Evolutionary conservation across 2,329 filamentous ascomycete genomes (phyloP).

Genomic region (Curvularia verruculosa): DNA sequence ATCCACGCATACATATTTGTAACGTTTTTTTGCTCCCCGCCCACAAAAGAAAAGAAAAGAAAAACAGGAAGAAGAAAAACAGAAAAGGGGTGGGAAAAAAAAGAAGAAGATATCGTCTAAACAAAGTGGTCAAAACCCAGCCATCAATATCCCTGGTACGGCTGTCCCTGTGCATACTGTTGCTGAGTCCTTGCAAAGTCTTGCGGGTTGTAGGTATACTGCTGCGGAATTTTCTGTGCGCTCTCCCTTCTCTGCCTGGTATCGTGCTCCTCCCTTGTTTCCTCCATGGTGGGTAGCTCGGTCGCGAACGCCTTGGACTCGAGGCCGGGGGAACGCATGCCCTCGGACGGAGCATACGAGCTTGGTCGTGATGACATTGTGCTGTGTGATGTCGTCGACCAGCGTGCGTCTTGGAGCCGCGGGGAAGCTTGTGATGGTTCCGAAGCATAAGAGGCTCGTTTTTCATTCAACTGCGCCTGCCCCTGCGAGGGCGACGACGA

Average conservation of each 20-base stretch:
- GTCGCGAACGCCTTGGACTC: conserved; percentile 44
- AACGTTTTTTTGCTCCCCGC: background rate
- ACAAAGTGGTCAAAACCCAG: background rate
- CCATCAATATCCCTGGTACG: conserved; percentile 10
- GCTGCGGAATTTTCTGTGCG: conserved; percentile 17
- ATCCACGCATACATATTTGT: background rate
- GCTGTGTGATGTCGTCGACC: conserved; percentile 41
- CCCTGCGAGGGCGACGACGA: conserved; percentile 36
- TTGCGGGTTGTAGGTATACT: conserved; percentile 46
- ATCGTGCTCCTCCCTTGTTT: conserved; percentile 44
- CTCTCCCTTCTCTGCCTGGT: conserved; percentile 23
- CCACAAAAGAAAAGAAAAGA: background rate
- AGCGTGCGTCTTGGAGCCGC: conserved; percentile 37
- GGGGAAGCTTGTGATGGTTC: conserved; percentile 33
- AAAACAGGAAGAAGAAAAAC: no score
- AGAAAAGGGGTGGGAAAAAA: no score
- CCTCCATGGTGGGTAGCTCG: conserved; percentile 46
- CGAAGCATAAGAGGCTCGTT: conserved; percentile 31
- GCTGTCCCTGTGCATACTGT: conserved; percentile 15
- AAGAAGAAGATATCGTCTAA: background rate
- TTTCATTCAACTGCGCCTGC: conserved; percentile 34
- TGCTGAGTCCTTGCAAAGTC: conserved; percentile 36
- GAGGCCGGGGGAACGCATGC: conserved; percentile 42
- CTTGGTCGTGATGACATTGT: conserved; percentile 40
- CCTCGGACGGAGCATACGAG: conserved; percentile 45